These are phyloP conservation scores for Cercospora canescens DNA, from an alignment of 2,329 filamentous ascomycete species.

Conservation along the genomic window DNA sequence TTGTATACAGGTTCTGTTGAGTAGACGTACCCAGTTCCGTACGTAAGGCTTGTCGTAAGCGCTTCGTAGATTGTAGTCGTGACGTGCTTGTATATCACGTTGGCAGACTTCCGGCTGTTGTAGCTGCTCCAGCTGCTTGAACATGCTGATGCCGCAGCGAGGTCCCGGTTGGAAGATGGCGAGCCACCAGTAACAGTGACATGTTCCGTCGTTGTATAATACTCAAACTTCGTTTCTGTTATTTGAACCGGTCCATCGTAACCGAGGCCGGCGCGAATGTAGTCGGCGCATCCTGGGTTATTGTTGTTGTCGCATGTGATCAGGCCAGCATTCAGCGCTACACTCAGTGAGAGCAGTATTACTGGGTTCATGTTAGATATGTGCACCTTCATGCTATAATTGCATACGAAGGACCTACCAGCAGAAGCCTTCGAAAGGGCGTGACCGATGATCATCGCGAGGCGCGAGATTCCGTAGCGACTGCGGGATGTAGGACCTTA, in stretches of 20 bases:
- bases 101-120: not conserved
- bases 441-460: slow-evolving; percentile 1
- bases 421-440: not conserved
- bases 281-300: slow-evolving; percentile 9
- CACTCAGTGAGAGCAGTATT: not conserved
- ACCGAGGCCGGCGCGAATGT: slow-evolving; percentile 17
- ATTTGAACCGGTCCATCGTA: not conserved
- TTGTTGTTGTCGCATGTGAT: not conserved
- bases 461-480: slow-evolving; percentile 1
- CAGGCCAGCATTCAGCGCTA: slow-evolving; percentile 2
- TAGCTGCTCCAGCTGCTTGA: slow-evolving; percentile 7
- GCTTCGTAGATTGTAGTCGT: slow-evolving; percentile 7
- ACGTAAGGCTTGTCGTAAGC: slow-evolving; percentile 9
- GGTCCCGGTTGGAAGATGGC: not conserved
- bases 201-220: not conserved
- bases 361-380: not conserved
- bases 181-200: not conserved
- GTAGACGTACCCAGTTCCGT: slow-evolving; percentile 26
- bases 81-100: not conserved
- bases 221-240: not conserved
- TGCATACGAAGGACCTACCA: not conserved
- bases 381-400: not conserved
- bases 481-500: not conserved
- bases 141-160: slow-evolving; percentile 5
- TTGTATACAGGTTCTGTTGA: slow-evolving; percentile 15